phyloP scores from a whole-genome alignment of 1,139 yeast species.

The Pichia sp. region DNA sequence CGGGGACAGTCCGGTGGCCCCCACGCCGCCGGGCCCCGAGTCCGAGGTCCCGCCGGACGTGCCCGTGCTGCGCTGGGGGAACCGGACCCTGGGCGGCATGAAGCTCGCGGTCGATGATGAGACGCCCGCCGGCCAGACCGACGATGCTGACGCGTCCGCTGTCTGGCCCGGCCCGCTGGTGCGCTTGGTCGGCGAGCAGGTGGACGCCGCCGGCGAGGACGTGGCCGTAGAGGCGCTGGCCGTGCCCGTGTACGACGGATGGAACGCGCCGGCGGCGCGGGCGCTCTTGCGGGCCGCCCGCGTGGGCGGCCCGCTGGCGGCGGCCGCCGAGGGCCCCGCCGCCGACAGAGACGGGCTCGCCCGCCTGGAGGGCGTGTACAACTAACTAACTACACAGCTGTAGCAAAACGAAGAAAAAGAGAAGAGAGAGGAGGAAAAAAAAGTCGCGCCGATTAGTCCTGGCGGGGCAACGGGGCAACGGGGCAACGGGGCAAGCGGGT shows the following conservation, averaged over 20 bases:
- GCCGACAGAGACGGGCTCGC: neutral
- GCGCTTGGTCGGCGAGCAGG: neutral
- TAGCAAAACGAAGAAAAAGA: neutral
- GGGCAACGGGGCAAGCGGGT: too few species aligned
- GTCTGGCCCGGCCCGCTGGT: constrained; percentile 1
- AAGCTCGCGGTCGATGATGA: neutral
- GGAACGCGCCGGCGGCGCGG: constrained; percentile 10
- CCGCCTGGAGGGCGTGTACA: neutral
- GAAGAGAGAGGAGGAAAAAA: neutral
- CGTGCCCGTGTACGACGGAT: constrained; percentile 18
- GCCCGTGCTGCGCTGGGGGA: constrained; percentile 8
- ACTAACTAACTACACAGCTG: neutral
- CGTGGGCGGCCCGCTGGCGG: neutral
- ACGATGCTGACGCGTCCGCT: neutral
- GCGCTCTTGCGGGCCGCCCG: constrained; percentile 2
- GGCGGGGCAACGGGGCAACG: too few species aligned
- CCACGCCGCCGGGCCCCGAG: neutral
- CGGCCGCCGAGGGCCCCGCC: neutral
- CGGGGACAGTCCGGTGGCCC: neutral
- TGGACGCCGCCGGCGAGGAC: constrained; percentile 6
- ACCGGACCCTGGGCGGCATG: constrained; percentile 4
- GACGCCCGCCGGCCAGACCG: neutral
- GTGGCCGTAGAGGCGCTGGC: constrained; percentile 10
- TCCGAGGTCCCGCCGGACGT: neutral
- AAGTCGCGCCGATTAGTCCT: too few species aligned